A percentile compares a stretch with the other conserved stretches of the same genome.
Conservation (phyloP, 371 early-diverging fungal species). For the Fennellomyces sp. region DNA sequence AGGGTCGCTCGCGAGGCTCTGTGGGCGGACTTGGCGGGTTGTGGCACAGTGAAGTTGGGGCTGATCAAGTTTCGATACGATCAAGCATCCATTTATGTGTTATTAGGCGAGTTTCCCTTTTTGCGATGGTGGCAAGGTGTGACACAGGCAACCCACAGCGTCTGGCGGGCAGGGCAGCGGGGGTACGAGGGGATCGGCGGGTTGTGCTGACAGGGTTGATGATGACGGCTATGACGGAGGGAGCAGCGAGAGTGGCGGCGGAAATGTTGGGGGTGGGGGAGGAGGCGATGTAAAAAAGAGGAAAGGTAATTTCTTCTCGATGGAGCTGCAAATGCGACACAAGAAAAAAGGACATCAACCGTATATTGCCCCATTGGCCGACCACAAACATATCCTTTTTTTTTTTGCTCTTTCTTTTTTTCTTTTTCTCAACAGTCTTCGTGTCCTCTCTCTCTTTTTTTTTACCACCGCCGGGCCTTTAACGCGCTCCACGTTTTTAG, state of each 20-base stretch:
- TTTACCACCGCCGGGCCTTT: neutral
- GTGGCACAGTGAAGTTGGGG: too few species aligned
- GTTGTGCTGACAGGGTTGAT: too few species aligned
- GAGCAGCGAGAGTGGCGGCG: neutral
- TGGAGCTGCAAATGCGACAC: conserved; percentile 4
- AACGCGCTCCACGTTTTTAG: too few species aligned
- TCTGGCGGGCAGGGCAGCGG: too few species aligned
- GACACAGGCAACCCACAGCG: too few species aligned
- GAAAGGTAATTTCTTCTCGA: neutral
- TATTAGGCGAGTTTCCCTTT: neutral
- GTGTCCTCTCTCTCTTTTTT: neutral
- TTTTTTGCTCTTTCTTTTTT: conserved; percentile 3
- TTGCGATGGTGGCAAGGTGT: too few species aligned
- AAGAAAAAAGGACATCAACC: conserved; percentile 17
- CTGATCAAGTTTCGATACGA: neutral
- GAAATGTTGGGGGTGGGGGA: neutral
- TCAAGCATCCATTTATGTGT: neutral
- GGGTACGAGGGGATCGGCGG: too few species aligned
- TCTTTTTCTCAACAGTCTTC: neutral
- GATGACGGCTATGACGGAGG: neutral
- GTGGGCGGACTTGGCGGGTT: too few species aligned
- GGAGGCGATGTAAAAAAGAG: neutral
- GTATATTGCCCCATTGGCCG: too few species aligned
- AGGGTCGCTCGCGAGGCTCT: too few species aligned
- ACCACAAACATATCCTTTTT: neutral